Evolutionary conservation across 1,139 yeast species (phyloP).

Genomic region (Oligophagozyma castellii): DNA sequence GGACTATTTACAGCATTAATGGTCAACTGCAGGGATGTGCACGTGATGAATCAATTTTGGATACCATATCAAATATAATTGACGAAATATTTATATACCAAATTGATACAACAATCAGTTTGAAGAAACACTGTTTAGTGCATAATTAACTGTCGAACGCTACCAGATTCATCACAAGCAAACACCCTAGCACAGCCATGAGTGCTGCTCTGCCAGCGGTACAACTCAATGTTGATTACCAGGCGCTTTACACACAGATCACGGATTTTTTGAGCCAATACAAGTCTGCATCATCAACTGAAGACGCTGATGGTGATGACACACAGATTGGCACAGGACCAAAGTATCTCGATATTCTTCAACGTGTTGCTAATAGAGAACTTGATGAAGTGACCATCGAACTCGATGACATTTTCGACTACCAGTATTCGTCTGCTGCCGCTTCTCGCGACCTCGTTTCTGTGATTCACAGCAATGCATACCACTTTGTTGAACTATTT

Average conservation of each 20-base stretch:
- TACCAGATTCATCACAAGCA: no score
- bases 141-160: no score
- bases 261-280: slow-evolving; percentile 48
- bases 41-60: no score
- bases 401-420: slow-evolving; percentile 67
- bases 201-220: slow-evolving; percentile 25
- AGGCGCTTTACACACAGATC: slow-evolving; percentile 36
- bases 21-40: no score
- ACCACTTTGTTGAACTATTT: slow-evolving; percentile 68
- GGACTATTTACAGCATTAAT: no score
- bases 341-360: slow-evolving; percentile 67
- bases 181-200: no score
- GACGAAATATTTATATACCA: no score
- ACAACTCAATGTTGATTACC: slow-evolving; percentile 50
- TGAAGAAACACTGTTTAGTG: no score
- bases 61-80: no score
- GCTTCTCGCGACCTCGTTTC: slow-evolving; percentile 20
- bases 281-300: slow-evolving; percentile 30
- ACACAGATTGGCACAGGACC: slow-evolving; percentile 35
- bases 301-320: slow-evolving; percentile 15
- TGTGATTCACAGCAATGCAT: slow-evolving; percentile 51
- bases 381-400: slow-evolving; percentile 54
- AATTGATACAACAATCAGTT: no score
- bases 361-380: slow-evolving; percentile 75
- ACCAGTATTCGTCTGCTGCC: slow-evolving; percentile 30